phyloP scores from a whole-genome alignment of 2,329 filamentous ascomycete species.

The Phyllosticta capitalensis region DNA sequence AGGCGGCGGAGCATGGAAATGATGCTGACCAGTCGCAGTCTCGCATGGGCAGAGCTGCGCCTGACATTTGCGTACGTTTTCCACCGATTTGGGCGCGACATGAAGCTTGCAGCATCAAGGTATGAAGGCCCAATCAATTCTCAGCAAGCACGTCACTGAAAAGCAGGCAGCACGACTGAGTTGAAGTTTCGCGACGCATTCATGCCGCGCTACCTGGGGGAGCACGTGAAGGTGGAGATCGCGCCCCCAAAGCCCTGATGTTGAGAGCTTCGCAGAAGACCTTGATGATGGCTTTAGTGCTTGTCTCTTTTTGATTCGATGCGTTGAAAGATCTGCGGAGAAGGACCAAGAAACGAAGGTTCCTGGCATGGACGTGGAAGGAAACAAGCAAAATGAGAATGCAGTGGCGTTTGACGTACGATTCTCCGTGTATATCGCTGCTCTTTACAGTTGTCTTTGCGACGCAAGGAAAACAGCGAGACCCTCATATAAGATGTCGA shows the following conservation, averaged over 20 bases:
- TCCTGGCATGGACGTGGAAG: no score
- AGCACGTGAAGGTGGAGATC: constrained; percentile 17
- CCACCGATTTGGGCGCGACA: constrained; percentile 1
- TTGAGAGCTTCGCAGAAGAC: background rate
- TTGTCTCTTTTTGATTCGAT: no score
- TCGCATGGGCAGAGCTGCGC: constrained; percentile 15
- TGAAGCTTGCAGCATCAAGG: constrained; percentile 4
- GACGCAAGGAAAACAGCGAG: no score
- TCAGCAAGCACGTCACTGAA: background rate
- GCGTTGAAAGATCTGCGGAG: no score
- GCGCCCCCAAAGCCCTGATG: constrained; percentile 1
- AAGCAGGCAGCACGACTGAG: constrained; percentile 13
- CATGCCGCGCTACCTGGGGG: constrained; percentile 16
- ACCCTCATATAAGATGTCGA: no score
- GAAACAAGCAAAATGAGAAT: no score
- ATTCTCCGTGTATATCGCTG: no score
- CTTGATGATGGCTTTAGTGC: background rate
- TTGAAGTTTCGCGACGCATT: constrained; percentile 19
- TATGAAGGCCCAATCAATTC: background rate
- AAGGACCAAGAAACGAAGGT: no score
- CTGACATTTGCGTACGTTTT: constrained; percentile 12
- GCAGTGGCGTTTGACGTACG: no score
- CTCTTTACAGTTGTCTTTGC: no score
- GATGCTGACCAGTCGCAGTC: constrained; percentile 7
- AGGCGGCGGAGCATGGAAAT: no score